Evolutionary conservation across 2,329 filamentous ascomycete genomes (phyloP).

Genomic region (Colletotrichum somersetense): DNA sequence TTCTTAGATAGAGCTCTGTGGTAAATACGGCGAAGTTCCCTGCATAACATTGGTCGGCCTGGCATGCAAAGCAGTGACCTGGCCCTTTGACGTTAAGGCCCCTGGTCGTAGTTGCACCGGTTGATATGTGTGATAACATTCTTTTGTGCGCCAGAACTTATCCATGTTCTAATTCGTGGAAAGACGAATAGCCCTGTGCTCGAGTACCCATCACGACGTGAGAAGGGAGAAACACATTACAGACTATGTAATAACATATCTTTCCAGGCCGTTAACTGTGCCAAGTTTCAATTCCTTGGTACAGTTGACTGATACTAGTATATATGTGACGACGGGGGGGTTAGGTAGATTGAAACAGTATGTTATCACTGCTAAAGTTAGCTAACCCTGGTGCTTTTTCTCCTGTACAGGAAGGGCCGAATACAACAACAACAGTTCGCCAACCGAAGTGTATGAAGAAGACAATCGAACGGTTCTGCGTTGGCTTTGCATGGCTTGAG

Average conservation of each 20-base stretch:
- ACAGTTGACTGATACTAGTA: no score
- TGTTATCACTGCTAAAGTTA: no score
- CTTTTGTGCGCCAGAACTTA: no score
- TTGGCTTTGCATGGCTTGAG: neutral
- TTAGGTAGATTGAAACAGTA: no score
- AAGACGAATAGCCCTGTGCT: neutral
- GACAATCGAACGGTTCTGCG: neutral
- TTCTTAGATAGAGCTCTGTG: neutral
- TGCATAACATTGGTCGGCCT: neutral
- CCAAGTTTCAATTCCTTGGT: no score
- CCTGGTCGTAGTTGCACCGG: neutral
- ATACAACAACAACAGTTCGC: no score
- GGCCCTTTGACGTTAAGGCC: neutral
- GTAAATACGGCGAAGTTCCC: neutral
- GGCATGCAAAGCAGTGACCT: neutral
- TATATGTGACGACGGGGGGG: no score
- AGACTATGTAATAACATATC: neutral
- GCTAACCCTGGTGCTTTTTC: no score
- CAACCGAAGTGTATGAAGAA: neutral
- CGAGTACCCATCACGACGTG: fast-evolving
- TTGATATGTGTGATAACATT: neutral
- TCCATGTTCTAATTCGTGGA: neutral
- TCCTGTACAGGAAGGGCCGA: no score
- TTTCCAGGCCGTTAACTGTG: neutral
- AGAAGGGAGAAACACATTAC: neutral